Evolutionary conservation across 2,329 filamentous ascomycete species (phyloP).

Genomic region (Fusarium xylarioides): DNA sequence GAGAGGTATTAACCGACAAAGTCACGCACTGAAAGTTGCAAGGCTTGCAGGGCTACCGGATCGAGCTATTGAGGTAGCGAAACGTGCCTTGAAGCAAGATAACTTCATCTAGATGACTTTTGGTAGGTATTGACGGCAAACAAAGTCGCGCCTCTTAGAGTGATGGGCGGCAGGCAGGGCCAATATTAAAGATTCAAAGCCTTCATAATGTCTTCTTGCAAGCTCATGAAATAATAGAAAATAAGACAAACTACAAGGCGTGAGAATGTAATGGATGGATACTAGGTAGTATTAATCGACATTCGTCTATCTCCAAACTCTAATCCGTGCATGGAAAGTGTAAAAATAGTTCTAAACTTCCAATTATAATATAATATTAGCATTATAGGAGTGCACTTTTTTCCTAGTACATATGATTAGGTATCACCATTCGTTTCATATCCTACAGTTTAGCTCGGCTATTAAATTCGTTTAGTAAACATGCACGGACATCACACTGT

Average conservation of each 20-base stretch:
- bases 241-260: not conserved
- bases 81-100: conserved; percentile 58
- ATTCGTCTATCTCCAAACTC: not conserved
- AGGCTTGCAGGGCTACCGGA: conserved; percentile 83
- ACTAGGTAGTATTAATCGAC: not conserved
- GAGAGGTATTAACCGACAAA: conserved; percentile 83
- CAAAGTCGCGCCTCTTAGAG: not conserved
- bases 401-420: not conserved
- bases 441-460: not conserved
- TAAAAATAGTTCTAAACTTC: not conserved
- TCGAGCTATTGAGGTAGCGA: conserved; percentile 74
- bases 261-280: not conserved
- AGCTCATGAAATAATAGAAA: not conserved
- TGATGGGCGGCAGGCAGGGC: not conserved
- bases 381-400: not conserved
- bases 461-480: not conserved
- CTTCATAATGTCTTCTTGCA: not conserved
- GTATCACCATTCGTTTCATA: not conserved
- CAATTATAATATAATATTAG: not conserved
- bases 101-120: not conserved
- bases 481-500: conserved; percentile 28
- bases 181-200: not conserved
- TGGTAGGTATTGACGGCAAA: too few species aligned
- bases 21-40: conserved; percentile 96
- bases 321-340: too few species aligned